These are phyloP conservation scores for Naumovozyma castellii DNA, from an alignment of 805 yeast species.

Conservation along the genomic window DNA sequence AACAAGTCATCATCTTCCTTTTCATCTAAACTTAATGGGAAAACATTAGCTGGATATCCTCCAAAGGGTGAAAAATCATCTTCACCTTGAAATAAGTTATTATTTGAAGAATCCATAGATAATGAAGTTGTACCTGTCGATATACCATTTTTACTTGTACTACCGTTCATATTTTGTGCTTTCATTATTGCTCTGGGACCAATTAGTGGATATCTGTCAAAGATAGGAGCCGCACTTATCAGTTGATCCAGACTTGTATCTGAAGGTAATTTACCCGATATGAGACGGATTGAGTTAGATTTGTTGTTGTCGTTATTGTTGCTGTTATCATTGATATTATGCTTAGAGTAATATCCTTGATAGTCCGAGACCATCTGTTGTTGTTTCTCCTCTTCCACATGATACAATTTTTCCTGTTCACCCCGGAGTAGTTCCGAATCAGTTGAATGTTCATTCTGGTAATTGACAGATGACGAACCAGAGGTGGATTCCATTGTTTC, in stretches of 20 bases:
- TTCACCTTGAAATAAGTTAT: constrained; percentile 39
- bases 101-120: constrained; percentile 28
- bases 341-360: constrained; percentile 27
- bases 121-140: constrained; percentile 5
- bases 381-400: background rate
- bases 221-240: constrained; percentile 33
- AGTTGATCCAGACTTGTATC: background rate
- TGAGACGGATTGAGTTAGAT: background rate
- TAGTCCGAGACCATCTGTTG: constrained; percentile 14
- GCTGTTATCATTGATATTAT: constrained; percentile 4
- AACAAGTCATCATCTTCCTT: constrained; percentile 91
- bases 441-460: background rate
- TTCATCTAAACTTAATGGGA: constrained; percentile 85
- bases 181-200: constrained; percentile 51
- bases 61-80: constrained; percentile 86
- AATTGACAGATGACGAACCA: background rate
- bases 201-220: constrained; percentile 58
- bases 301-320: constrained; percentile 3
- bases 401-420: constrained; percentile 1
- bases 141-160: constrained; percentile 2
- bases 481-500: constrained; percentile 5
- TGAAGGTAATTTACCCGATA: background rate
- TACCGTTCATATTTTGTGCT: constrained; percentile 28
- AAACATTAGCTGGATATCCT: constrained; percentile 88
- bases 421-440: constrained; percentile 1